phyloP scores from a whole-genome alignment of 2,329 filamentous ascomycete species.

The Diaporthe velutina region DNA sequence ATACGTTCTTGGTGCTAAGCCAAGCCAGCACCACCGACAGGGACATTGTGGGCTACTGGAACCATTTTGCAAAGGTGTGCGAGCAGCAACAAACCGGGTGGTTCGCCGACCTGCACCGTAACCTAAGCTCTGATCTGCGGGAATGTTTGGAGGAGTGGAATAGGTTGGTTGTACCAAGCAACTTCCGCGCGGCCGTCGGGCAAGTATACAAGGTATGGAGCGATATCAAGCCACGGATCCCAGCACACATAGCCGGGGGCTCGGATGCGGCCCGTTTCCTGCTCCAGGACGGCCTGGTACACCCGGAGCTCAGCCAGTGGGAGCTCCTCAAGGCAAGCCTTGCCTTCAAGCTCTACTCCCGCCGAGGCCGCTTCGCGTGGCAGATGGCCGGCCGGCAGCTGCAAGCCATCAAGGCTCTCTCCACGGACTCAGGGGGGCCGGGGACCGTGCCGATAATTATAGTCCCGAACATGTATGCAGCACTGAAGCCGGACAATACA shows the following conservation, averaged over 20 bases:
- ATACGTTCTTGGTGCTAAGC: conserved; percentile 35
- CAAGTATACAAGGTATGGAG: conserved; percentile 57
- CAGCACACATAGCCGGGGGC: conserved; percentile 9
- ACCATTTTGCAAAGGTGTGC: conserved; percentile 51
- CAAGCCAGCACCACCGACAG: conserved; percentile 30
- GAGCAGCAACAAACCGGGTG: conserved; percentile 35
- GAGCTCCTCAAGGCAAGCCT: conserved; percentile 64
- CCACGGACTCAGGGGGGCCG: conserved; percentile 15
- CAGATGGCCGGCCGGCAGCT: conserved; percentile 64
- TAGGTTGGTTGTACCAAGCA: conserved; percentile 36
- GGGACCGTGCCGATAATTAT: conserved; percentile 48
- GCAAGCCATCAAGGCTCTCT: conserved; percentile 59
- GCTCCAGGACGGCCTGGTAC: conserved; percentile 35
- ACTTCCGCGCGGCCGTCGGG: conserved; percentile 47
- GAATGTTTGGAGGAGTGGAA: conserved; percentile 51
- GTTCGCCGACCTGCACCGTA: conserved; percentile 24
- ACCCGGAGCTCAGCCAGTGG: conserved; percentile 56
- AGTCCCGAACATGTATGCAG: conserved; percentile 52
- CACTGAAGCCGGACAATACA: conserved; percentile 52
- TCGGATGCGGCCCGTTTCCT: conserved; percentile 40
- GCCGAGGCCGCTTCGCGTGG: conserved; percentile 56
- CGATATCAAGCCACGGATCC: conserved; percentile 53
- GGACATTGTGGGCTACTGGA: conserved; percentile 48
- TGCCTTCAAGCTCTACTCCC: conserved; percentile 56
- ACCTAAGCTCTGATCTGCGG: conserved; percentile 48